Percentiles rank a stretch among this genome's conserved stretches.
phyloP scores from a whole-genome alignment of 345 rosid species.

The Dimocarpus longan region DNA sequence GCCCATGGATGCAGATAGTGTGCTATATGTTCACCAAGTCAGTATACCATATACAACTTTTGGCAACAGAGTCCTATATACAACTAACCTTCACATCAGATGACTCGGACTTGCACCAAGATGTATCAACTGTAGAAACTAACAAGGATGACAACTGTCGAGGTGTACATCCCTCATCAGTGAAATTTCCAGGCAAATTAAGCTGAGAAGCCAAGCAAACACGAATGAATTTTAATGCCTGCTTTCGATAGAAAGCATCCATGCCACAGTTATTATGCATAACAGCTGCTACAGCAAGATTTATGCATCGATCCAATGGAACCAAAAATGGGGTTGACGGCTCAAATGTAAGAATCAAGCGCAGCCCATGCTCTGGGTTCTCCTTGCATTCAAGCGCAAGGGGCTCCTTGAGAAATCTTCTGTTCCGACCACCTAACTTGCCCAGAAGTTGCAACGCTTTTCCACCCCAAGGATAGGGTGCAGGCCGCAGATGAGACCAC shows the following conservation, averaged over 20 bases:
- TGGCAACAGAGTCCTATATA: conserved; percentile 5
- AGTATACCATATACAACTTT: conserved; percentile 7
- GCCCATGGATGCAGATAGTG: not conserved
- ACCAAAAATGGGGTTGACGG: conserved; percentile 95
- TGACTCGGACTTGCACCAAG: conserved; percentile 76
- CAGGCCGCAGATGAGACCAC: conserved; percentile 97
- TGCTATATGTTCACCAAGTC: not conserved
- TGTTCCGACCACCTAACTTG: conserved; percentile 96
- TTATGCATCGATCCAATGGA: conserved; percentile 88
- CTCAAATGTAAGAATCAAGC: conserved; percentile 94
- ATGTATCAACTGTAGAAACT: conserved; percentile 68
- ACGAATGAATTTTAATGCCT: conserved; percentile 83
- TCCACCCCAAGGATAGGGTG: conserved; percentile 92
- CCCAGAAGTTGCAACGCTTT: conserved; percentile 96
- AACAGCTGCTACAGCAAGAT: conserved; percentile 93
- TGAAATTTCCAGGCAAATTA: conserved; percentile 83
- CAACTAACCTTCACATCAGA: conserved; percentile 78
- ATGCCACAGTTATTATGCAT: conserved; percentile 63
- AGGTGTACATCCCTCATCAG: conserved; percentile 70
- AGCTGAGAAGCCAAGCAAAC: conserved; percentile 95
- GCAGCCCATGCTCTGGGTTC: conserved; percentile 96
- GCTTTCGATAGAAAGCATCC: conserved; percentile 83
- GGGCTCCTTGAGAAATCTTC: conserved; percentile 96
- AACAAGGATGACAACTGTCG: conserved; percentile 65
- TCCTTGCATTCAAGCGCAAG: conserved; percentile 98